phyloP scores from a whole-genome alignment of 495 filamentous ascomycete genomes.

The Penicillium paxilli region DNA sequence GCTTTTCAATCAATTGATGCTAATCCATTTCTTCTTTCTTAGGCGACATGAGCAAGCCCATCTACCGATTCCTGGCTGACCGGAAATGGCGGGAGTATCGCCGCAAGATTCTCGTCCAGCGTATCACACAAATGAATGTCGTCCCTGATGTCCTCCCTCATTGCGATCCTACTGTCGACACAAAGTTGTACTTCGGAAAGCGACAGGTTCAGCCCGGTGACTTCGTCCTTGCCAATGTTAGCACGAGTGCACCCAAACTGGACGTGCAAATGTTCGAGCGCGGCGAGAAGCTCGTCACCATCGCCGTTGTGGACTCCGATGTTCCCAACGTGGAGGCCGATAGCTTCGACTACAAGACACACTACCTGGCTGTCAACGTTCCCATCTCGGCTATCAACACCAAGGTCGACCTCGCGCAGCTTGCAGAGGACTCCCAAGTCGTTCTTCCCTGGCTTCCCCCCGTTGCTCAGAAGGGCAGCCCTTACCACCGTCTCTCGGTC shows the following conservation, averaged over 20 bases:
- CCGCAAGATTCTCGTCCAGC: constrained; percentile 74
- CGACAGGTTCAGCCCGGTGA: constrained; percentile 70
- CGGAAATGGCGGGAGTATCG: constrained; percentile 83
- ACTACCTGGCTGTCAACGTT: constrained; percentile 77
- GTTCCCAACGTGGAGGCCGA: constrained; percentile 80
- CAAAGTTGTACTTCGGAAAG: constrained; percentile 74
- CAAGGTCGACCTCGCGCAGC: constrained; percentile 50
- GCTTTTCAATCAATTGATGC: not conserved
- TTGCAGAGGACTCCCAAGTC: constrained; percentile 58
- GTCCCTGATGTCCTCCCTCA: constrained; percentile 90
- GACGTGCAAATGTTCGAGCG: constrained; percentile 81
- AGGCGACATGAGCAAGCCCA: constrained; percentile 95
- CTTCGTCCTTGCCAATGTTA: constrained; percentile 68
- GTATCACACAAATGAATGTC: constrained; percentile 84
- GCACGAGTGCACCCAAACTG: constrained; percentile 69
- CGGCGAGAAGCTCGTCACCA: constrained; percentile 76
- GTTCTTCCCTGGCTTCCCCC: constrained; percentile 83
- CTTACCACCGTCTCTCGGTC: constrained; percentile 84
- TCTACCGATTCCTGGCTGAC: constrained; percentile 90
- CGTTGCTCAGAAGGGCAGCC: constrained; percentile 82
- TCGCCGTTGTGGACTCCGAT: constrained; percentile 87
- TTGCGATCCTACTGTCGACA: constrained; percentile 75
- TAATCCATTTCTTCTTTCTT: constrained; percentile 6
- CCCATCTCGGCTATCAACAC: constrained; percentile 56
- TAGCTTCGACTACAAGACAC: constrained; percentile 74